Conservation (phyloP, 2,329 filamentous ascomycete genomes). For the Pseudogymnoascus sp. region DNA sequence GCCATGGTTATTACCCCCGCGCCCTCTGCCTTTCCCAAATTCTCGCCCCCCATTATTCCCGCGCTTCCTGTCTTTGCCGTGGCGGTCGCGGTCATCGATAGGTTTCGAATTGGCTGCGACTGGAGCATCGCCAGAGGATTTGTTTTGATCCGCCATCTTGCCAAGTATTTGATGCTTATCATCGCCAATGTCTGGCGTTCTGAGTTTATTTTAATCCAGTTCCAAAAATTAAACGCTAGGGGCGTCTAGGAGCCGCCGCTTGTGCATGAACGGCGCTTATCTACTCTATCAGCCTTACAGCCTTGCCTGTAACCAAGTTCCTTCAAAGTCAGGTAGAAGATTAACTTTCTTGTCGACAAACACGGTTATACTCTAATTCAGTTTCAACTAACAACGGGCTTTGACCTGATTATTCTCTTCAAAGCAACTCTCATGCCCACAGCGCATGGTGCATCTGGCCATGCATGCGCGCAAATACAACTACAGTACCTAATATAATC, state of each 20-base stretch:
- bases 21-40: conserved; percentile 47
- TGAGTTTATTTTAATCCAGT: conserved; percentile 1
- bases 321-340: background rate
- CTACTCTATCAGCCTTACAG: background rate
- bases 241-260: background rate
- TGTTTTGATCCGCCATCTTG: conserved; percentile 3
- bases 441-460: background rate
- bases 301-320: conserved; percentile 3
- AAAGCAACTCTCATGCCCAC: background rate
- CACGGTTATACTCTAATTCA: background rate
- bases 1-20: conserved; percentile 25
- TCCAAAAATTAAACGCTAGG: conserved; percentile 3
- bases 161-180: background rate
- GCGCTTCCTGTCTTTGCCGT: conserved; percentile 16
- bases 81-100: background rate
- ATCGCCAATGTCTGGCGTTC: background rate
- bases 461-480: background rate
- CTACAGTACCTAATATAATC: background rate
- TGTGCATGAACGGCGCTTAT: conserved; percentile 1
- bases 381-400: background rate
- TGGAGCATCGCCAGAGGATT: background rate
- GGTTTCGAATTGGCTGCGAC: background rate
- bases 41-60: conserved; percentile 20
- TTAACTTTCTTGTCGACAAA: background rate
- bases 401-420: background rate